A percentile compares a stretch with the other conserved stretches of the same genome.
Evolutionary conservation across 306 rosid species (phyloP).

Genomic region (Lotus japonicus): DNA sequence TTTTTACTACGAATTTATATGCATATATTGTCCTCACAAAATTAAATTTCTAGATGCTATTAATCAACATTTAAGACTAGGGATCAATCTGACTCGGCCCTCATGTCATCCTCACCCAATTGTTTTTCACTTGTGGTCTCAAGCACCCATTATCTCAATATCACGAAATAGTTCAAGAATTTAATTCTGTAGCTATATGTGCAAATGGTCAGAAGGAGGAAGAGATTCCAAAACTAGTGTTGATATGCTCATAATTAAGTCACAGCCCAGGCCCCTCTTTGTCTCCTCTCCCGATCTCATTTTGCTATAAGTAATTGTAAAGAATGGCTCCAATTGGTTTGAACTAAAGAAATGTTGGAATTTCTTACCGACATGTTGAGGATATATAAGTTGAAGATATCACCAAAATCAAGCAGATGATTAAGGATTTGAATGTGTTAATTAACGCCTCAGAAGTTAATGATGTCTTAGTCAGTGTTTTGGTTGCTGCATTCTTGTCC

Average conservation of each 20-base stretch:
- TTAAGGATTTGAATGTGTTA: not conserved
- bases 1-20: too few species aligned
- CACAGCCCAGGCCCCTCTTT: too few species aligned
- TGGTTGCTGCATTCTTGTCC: constrained; percentile 17
- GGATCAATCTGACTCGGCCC: constrained; percentile 15
- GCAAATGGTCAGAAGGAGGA: not conserved
- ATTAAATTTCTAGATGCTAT: too few species aligned
- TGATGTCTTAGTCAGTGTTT: not conserved
- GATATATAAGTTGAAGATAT: not conserved
- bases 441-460: not conserved
- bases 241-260: not conserved
- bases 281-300: not conserved
- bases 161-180: constrained; percentile 9
- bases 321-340: not conserved
- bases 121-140: constrained; percentile 8
- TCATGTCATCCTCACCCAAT: not conserved
- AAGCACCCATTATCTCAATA: not conserved
- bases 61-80: constrained; percentile 2
- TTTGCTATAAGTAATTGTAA: not conserved
- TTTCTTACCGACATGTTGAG: not conserved
- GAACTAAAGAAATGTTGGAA: not conserved
- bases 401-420: not conserved
- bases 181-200: not conserved
- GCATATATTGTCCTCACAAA: too few species aligned
- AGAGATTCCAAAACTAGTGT: not conserved